Evolutionary conservation across 1,139 yeast species (phyloP).

Genomic region (Hansenula sp.): DNA sequence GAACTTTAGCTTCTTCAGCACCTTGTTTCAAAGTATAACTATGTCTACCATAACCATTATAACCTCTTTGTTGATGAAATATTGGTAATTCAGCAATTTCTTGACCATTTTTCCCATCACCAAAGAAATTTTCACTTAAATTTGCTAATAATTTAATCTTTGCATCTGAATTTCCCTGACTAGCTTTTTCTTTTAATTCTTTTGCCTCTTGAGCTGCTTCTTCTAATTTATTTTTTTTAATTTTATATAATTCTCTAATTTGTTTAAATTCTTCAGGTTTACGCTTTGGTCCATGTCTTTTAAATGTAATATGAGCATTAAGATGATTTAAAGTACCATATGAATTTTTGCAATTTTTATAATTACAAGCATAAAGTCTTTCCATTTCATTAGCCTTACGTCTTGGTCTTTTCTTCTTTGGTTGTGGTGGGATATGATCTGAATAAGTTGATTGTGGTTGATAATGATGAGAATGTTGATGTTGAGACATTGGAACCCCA

Average conservation of each 20-base stretch:
- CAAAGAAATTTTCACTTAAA: slow-evolving; percentile 11
- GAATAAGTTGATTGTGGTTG: background rate
- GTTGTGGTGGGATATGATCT: background rate
- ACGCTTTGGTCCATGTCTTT: slow-evolving; percentile 68
- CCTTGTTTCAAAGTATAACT: slow-evolving; percentile 18
- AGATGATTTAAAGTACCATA: slow-evolving; percentile 77
- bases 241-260: slow-evolving; percentile 33
- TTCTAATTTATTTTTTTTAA: slow-evolving; percentile 1
- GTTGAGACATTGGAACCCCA: background rate
- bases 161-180: slow-evolving; percentile 4
- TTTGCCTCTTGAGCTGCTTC: slow-evolving; percentile 5
- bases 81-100: slow-evolving; percentile 13
- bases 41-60: slow-evolving; percentile 22
- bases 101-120: slow-evolving; percentile 3
- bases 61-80: slow-evolving; percentile 23
- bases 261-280: slow-evolving; percentile 64
- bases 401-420: slow-evolving; percentile 46
- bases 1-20: background rate
- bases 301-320: slow-evolving; percentile 71
- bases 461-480: background rate
- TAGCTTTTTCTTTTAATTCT: background rate
- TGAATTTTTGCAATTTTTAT: slow-evolving; percentile 59
- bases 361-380: slow-evolving; percentile 58
- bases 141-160: slow-evolving; percentile 13
- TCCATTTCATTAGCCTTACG: slow-evolving; percentile 64